Percentiles rank a stretch among this genome's conserved stretches.
Evolutionary conservation across 2,329 filamentous ascomycete genomes (phyloP).

Genomic region (Diaporthe destruens): DNA sequence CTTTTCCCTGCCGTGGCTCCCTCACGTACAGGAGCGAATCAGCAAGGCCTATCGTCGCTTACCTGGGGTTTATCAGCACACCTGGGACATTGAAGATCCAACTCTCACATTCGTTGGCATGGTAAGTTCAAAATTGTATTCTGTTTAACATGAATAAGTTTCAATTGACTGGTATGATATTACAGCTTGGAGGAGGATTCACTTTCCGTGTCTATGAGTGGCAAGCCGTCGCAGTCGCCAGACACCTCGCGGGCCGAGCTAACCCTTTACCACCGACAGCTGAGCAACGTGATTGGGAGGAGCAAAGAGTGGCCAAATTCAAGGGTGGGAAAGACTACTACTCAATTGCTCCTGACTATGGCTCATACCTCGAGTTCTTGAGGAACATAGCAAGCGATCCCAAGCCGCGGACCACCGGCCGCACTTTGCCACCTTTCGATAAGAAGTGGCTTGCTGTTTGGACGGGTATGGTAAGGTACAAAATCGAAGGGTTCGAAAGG

Average conservation of each 20-base stretch:
- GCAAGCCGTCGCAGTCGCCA: slow-evolving; percentile 54
- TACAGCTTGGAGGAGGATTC: slow-evolving; percentile 52
- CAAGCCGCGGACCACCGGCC: slow-evolving; percentile 52
- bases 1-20: slow-evolving; percentile 68
- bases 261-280: not conserved
- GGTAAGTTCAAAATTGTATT: slow-evolving; percentile 44
- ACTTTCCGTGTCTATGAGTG: slow-evolving; percentile 56
- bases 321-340: slow-evolving; percentile 52
- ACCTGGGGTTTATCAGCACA: slow-evolving; percentile 53
- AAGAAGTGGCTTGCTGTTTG: slow-evolving; percentile 53
- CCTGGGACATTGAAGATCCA: slow-evolving; percentile 53
- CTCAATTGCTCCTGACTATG: slow-evolving; percentile 52
- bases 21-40: slow-evolving; percentile 59
- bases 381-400: slow-evolving; percentile 58
- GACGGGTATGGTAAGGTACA: slow-evolving; percentile 48
- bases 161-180: not conserved
- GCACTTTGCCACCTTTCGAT: slow-evolving; percentile 57
- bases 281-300: slow-evolving; percentile 48
- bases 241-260: slow-evolving; percentile 51
- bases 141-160: not conserved
- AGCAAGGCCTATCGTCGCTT: slow-evolving; percentile 50
- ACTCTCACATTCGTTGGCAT: slow-evolving; percentile 52
- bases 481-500: slow-evolving; percentile 48
- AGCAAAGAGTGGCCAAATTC: slow-evolving; percentile 46
- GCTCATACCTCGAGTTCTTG: slow-evolving; percentile 55